phyloP scores from a whole-genome alignment of 225 moss, liverwort and hornwort species.

The Rhytidiadelphus loreus region DNA sequence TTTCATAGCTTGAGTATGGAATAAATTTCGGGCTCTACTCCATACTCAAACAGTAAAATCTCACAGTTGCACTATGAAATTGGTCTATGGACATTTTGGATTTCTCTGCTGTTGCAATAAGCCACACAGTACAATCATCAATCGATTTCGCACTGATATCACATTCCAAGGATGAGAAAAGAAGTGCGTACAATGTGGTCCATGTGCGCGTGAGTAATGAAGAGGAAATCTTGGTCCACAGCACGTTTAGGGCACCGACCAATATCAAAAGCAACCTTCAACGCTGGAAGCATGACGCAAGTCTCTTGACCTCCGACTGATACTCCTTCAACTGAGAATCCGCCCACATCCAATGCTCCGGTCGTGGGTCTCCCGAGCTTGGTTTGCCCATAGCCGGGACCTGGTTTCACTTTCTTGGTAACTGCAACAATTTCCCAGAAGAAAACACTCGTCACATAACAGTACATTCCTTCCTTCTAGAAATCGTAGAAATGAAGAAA shows the following conservation, averaged over 20 bases:
- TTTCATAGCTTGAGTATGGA: no score
- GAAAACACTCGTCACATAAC: not conserved
- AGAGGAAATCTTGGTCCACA: constrained; percentile 74
- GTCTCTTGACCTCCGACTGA: constrained; percentile 98
- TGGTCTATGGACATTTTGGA: not conserved
- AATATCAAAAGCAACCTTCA: constrained; percentile 86
- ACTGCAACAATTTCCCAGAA: not conserved
- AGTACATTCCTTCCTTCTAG: not conserved
- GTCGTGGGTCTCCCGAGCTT: constrained; percentile 47
- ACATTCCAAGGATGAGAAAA: not conserved
- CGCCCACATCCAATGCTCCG: constrained; percentile 56
- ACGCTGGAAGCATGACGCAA: constrained; percentile 83
- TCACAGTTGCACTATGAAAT: not conserved
- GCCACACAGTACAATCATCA: not conserved
- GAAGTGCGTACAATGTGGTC: constrained; percentile 75
- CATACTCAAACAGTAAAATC: not conserved
- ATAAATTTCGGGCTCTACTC: not conserved
- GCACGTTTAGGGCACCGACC: constrained; percentile 91
- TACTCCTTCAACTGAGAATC: constrained; percentile 84
- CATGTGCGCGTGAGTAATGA: constrained; percentile 93
- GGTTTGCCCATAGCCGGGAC: constrained; percentile 42
- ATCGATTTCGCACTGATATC: not conserved
- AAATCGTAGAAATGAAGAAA: not conserved
- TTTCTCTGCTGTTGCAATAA: not conserved
- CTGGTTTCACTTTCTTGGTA: constrained; percentile 17